Evolutionary conservation across 192 early-diverging fungal species (phyloP).

Genomic region (Backusella circina): DNA sequence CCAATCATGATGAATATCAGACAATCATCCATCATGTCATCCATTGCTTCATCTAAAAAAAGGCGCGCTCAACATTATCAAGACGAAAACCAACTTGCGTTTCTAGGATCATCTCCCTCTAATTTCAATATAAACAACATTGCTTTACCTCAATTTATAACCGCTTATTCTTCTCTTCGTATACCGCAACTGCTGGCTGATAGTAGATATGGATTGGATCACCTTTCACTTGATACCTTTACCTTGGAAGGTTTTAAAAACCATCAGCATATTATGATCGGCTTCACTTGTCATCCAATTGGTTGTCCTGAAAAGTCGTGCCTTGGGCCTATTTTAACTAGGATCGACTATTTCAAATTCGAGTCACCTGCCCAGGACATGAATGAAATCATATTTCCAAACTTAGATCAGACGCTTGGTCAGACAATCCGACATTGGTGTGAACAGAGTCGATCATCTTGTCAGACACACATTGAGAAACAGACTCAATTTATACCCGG

Average conservation of each 20-base stretch:
- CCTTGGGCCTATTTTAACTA: constrained; percentile 14
- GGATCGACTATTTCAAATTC: constrained; percentile 11
- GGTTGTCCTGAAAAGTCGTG: constrained; percentile 26
- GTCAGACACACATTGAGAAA: background rate
- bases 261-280: constrained; percentile 14
- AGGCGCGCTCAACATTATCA: background rate
- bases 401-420: background rate
- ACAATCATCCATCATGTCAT: constrained; percentile 5
- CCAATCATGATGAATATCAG: constrained; percentile 27
- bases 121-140: background rate
- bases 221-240: constrained; percentile 13
- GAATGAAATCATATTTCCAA: background rate
- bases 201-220: constrained; percentile 8
- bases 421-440: constrained; percentile 2
- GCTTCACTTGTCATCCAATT: constrained; percentile 11
- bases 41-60: background rate
- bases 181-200: background rate
- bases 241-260: constrained; percentile 9
- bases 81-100: background rate
- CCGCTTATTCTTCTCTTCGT: constrained; percentile 15
- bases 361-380: background rate
- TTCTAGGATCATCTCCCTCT: background rate
- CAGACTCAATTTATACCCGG: constrained; percentile 1
- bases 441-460: background rate
- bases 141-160: constrained; percentile 2